Conservation (phyloP, 2,329 filamentous ascomycete genomes). For the Talaromyces sp. region DNA sequence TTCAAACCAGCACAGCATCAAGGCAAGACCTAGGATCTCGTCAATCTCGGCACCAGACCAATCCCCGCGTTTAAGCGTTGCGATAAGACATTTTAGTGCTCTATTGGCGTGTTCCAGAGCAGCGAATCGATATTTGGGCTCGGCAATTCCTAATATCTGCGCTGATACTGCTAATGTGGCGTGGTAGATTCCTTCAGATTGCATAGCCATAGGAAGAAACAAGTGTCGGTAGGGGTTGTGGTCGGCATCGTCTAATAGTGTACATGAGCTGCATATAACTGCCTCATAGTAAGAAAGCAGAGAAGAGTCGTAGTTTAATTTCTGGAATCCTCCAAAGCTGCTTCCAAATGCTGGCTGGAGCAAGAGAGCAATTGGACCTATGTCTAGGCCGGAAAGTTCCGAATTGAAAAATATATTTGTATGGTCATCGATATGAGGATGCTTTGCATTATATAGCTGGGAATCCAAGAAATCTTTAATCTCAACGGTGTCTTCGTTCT, state of each 20-base stretch:
- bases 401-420: neutral
- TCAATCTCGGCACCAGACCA: constrained; percentile 16
- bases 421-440: neutral
- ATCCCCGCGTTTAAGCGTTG: neutral
- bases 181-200: constrained; percentile 21
- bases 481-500: neutral
- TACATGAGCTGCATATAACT: constrained; percentile 22
- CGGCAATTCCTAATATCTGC: constrained; percentile 17
- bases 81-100: constrained; percentile 4
- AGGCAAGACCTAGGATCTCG: constrained; percentile 19
- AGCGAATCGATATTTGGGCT: constrained; percentile 15
- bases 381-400: neutral
- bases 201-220: constrained; percentile 22
- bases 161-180: constrained; percentile 22
- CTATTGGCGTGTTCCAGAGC: constrained; percentile 19
- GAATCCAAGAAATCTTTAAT: neutral
- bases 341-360: neutral
- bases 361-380: neutral
- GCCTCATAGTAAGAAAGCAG: constrained; percentile 22
- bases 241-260: constrained; percentile 19
- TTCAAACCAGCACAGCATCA: constrained; percentile 26
- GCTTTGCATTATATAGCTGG: neutral
- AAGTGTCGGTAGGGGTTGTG: constrained; percentile 25
- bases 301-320: constrained; percentile 11
- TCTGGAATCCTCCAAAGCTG: neutral